phyloP scores from a whole-genome alignment of 2,329 filamentous ascomycete species.

The Diaporthe helianthi region DNA sequence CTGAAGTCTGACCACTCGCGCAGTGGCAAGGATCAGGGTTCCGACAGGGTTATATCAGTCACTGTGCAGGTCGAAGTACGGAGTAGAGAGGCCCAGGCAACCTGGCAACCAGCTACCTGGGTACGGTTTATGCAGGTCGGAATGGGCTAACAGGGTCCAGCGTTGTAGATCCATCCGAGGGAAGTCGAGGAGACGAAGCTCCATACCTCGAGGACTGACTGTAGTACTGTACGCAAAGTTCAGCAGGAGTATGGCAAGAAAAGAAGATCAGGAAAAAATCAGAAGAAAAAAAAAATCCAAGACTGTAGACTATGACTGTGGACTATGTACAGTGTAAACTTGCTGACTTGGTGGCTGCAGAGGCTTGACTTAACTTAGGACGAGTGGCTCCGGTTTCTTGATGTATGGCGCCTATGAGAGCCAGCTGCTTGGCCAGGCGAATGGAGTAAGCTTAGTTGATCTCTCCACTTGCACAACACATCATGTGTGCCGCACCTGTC shows the following conservation, averaged over 20 bases:
- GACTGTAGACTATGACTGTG: too few relatives aligned
- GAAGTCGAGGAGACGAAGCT: neutral
- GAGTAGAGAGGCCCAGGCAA: neutral
- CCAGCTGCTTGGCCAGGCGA: slow-evolving; percentile 31
- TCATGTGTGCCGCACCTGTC: slow-evolving; percentile 7
- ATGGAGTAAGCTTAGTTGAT: slow-evolving; percentile 29
- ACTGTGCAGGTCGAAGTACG: neutral
- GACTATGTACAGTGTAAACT: too few relatives aligned
- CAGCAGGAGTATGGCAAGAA: neutral
- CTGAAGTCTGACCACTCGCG: neutral
- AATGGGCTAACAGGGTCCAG: slow-evolving; percentile 35
- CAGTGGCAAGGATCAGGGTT: slow-evolving; percentile 45
- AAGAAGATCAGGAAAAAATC: too few relatives aligned
- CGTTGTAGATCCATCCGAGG: slow-evolving; percentile 1
- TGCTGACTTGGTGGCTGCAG: slow-evolving; percentile 8
- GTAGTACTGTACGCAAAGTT: too few relatives aligned
- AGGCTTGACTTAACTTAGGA: slow-evolving; percentile 15
- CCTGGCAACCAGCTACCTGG: neutral
- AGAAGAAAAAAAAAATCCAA: too few relatives aligned
- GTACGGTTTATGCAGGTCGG: neutral
- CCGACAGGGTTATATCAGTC: slow-evolving; percentile 24
- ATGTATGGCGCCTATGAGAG: slow-evolving; percentile 31
- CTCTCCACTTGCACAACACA: slow-evolving; percentile 30
- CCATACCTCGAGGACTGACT: neutral
- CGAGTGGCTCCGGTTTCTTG: slow-evolving; percentile 14